Percentiles rank a stretch among this genome's conserved stretches.
phyloP scores from a whole-genome alignment of 2,329 filamentous ascomycete species.

The Didymella keratinophila region DNA sequence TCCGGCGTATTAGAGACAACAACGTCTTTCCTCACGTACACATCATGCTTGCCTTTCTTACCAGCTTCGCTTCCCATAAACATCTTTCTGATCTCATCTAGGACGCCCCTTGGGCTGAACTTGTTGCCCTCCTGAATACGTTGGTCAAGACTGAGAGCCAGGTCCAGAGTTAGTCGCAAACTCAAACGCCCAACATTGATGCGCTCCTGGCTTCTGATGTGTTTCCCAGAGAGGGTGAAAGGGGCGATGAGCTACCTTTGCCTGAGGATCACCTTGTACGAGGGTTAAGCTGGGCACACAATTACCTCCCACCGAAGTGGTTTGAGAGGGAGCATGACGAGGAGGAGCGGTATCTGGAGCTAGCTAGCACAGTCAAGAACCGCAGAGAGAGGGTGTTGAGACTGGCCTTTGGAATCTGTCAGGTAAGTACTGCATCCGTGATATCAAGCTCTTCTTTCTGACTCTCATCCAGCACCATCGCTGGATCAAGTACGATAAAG shows the following conservation, averaged over 20 bases:
- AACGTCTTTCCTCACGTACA: slow-evolving; percentile 71
- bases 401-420: slow-evolving; percentile 42
- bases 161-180: not conserved
- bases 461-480: too few species aligned
- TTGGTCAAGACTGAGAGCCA: slow-evolving; percentile 53
- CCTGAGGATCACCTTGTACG: slow-evolving; percentile 74
- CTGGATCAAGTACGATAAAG: too few species aligned
- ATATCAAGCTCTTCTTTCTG: too few species aligned
- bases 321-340: slow-evolving; percentile 70
- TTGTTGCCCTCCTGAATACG: slow-evolving; percentile 63
- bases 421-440: too few species aligned
- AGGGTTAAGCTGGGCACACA: slow-evolving; percentile 67
- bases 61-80: slow-evolving; percentile 48
- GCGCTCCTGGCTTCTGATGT: slow-evolving; percentile 21
- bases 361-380: slow-evolving; percentile 65
- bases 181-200: slow-evolving; percentile 35
- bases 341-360: slow-evolving; percentile 71
- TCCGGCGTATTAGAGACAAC: slow-evolving; percentile 63
- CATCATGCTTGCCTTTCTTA: slow-evolving; percentile 68
- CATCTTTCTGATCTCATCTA: slow-evolving; percentile 43
- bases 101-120: slow-evolving; percentile 62
- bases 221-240: slow-evolving; percentile 29
- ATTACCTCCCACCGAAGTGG: slow-evolving; percentile 67
- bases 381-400: slow-evolving; percentile 68
- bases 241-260: slow-evolving; percentile 61